Percentiles rank a stretch among this genome's conserved stretches.
These are phyloP conservation scores for Martiniozyma asiatica DNA, from an alignment of 1,139 yeast genomes.

Conservation along the genomic window DNA sequence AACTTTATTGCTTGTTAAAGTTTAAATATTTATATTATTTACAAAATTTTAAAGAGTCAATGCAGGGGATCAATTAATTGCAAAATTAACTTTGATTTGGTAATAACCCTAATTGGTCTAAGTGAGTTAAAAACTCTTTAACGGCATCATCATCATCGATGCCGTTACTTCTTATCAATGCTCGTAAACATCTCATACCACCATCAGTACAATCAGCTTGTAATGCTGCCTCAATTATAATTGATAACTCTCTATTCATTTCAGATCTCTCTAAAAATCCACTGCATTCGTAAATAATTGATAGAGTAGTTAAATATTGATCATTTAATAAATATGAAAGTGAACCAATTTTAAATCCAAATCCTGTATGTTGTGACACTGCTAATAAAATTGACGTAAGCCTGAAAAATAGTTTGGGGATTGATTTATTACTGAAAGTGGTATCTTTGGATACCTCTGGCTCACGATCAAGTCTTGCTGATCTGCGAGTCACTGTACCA, in stretches of 20 bases:
- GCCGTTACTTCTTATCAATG: conserved; percentile 26
- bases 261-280: conserved; percentile 31
- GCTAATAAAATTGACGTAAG: conserved; percentile 44
- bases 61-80: no score
- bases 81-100: no score
- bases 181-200: no score
- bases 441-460: no score
- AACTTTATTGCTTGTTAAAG: no score
- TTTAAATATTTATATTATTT: no score
- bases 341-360: conserved; percentile 36
- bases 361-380: conserved; percentile 17
- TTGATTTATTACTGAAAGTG: conserved; percentile 33
- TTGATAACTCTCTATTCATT: conserved; percentile 36
- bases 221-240: no score
- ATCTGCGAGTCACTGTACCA: conserved; percentile 41
- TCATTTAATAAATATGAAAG: conserved; percentile 44
- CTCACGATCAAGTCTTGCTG: conserved; percentile 25
- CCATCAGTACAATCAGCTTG: no score
- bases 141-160: conserved; percentile 24
- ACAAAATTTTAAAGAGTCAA: no score
- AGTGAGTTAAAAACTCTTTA: conserved; percentile 8
- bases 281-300: conserved; percentile 38
- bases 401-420: conserved; percentile 41
- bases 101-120: no score
- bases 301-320: conserved; percentile 49